Evolutionary conservation across 108 stramenopile species (phyloP).

Genomic region (Licmophora abbreviata): DNA sequence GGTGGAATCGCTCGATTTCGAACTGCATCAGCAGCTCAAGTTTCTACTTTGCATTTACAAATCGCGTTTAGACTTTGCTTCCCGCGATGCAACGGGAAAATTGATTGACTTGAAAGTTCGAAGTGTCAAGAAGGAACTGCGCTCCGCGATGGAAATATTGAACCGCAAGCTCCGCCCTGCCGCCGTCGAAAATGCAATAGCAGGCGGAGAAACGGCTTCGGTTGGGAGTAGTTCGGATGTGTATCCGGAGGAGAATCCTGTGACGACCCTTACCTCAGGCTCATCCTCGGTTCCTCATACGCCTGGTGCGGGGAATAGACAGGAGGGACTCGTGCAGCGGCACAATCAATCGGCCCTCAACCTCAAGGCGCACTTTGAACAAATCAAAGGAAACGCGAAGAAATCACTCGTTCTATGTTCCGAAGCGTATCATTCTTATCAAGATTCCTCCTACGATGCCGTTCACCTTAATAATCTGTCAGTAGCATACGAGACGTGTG

Average conservation of each 20-base stretch:
- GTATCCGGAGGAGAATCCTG: too few species aligned
- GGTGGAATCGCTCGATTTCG: constrained; percentile 11
- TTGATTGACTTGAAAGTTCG: constrained; percentile 24
- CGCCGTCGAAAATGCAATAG: too few species aligned
- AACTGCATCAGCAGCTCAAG: constrained; percentile 27
- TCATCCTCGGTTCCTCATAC: too few species aligned
- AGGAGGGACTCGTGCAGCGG: constrained; percentile 20
- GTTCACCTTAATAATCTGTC: constrained; percentile 75
- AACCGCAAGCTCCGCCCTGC: constrained; percentile 52
- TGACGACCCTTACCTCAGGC: too few species aligned
- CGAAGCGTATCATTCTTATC: constrained; percentile 42
- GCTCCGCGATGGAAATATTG: constrained; percentile 78
- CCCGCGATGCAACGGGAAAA: constrained; percentile 8
- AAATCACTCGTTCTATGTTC: constrained; percentile 70
- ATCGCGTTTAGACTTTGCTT: constrained; percentile 19
- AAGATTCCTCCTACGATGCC: constrained; percentile 37
- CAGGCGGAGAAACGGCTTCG: neutral
- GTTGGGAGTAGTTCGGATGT: constrained; percentile 4
- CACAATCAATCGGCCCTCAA: constrained; percentile 57
- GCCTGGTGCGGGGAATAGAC: too few species aligned
- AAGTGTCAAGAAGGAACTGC: constrained; percentile 67
- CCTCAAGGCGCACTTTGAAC: constrained; percentile 76
- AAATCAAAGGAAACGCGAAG: constrained; percentile 67
- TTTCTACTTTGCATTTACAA: constrained; percentile 29
- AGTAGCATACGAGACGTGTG: constrained; percentile 56